Evolutionary conservation across 768 basidiomycete species (phyloP), one percentile per base, ranked within the genome.

Genomic region (Boletus huronensis): DNA sequence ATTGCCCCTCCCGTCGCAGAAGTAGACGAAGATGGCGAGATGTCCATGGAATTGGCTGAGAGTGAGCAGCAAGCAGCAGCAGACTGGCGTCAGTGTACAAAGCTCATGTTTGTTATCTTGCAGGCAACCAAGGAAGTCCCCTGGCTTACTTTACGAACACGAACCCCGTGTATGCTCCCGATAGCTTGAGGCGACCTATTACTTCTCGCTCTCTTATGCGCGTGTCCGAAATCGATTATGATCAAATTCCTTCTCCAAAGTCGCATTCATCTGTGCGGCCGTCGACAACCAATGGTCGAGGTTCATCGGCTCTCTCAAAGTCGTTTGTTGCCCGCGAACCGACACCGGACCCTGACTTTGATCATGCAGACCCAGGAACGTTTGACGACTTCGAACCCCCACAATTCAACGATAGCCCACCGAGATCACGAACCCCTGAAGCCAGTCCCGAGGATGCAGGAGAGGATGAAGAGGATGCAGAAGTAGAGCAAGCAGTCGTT

Each of bases 31-130:
- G 70, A 85, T 54, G 88, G 86, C 8, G 88, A 89, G 61, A 82
- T 84, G 78, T 84, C 83, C 11, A 90, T 92, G 90, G 86, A 88
- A 49, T 55, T 91, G 36, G 83, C 79, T 29, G 84, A 88, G 58
- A 87, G 88, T 88, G 67, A 68, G 82, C 75, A 17, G n/a, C 48
- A 29, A 21, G n/a, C n/a, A 67, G 82, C 75, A 17, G 21, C 50
- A 29, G 25, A 25, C 41, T 39, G 26, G 23, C 42, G 35, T 19
- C 8, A 25, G 29, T 17, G 42, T 45, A 47, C 50, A 31, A 14
- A 10, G 31, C 53, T 55, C 60, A 60, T 43, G 34, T 44, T 11
- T 26, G 9, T 10, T 9, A 28, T 58, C 39, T 35, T 40, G 36
- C 48, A 66, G 66, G 70, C 60, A 68, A 66, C 46, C 66, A 61